Base-by-base conservation (phyloP, 2,329 filamentous ascomycete genomes). In the Magnaporthiopsis rhizophila region DNA sequence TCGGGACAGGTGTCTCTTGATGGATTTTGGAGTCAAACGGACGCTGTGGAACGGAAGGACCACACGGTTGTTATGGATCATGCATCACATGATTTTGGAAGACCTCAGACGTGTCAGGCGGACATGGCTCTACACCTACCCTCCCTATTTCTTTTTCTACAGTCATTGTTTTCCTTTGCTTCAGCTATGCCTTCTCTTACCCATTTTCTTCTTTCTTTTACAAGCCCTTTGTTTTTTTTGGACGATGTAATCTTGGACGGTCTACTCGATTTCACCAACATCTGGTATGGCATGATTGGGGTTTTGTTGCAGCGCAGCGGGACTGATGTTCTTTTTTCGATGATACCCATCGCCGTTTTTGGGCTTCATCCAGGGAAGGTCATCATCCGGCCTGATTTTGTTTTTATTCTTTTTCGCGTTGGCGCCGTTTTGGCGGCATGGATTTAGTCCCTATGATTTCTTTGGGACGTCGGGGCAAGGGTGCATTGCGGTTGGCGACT, bases 221-320 rank as follows among this genome's bases (percentile, higher is more conserved):
- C 65, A 67, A 53, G 24, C 28, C 28, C 21, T 66, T 30, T 30
- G 3, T 30, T 30, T 30, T 59, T 66, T 65, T 38, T 45, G 62
- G 65, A 64, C 59, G 66, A 66, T 67, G 61, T 36, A 59, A 64
- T 64, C 50, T 58, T 68, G 62, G 30, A 61, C 59, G 63, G 63
- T 59, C 50, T 50, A 62, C 26, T 63, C 26, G 32, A 38, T 63
- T 61, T 64, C 65, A 66, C 65, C 67, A 62, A 65, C 66, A 65
- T 65, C 62, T 69, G 64, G 68, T 66, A 66, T 63, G 69, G 65
- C 65, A 66, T 68, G 60, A 62, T 63, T 65, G 63, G 66, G 67
- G 58, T 65, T 64, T 62, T 56, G 61, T 53, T 68, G 65, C 64
- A 67, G 67, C 65, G 64, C 66, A 61, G 63, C 56, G 64, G 66